Evolutionary conservation across 768 basidiomycete species (phyloP).

Genomic region (Boletellus ananiceps): DNA sequence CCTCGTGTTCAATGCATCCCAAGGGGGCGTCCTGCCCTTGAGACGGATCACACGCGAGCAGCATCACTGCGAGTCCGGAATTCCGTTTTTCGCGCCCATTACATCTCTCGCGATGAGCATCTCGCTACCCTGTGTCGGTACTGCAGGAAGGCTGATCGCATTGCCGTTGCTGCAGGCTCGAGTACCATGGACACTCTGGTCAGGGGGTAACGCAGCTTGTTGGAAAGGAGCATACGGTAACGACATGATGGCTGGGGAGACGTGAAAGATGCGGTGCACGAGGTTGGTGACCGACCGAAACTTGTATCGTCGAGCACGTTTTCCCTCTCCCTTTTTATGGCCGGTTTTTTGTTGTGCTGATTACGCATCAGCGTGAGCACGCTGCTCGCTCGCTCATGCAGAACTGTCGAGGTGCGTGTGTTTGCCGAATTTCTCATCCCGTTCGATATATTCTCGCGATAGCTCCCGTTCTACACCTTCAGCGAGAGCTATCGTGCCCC

Average conservation of each 20-base stretch:
- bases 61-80: too few relatives aligned
- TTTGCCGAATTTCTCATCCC: slow-evolving; percentile 57
- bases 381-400: slow-evolving; percentile 69
- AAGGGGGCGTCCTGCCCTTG: too few relatives aligned
- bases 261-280: slow-evolving; percentile 34
- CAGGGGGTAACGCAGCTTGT: slow-evolving; percentile 34
- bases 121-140: slow-evolving; percentile 54
- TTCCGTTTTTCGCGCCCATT: too few relatives aligned
- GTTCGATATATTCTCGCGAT: slow-evolving; percentile 77
- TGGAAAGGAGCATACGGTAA: slow-evolving; percentile 44
- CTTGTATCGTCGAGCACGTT: slow-evolving; percentile 13
- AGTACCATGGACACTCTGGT: slow-evolving; percentile 24
- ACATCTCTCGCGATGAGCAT: slow-evolving; percentile 14
- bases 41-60: too few relatives aligned
- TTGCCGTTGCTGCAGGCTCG: slow-evolving; percentile 22
- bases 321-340: not conserved
- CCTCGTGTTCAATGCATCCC: too few relatives aligned
- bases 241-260: slow-evolving; percentile 51
- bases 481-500: slow-evolving; percentile 76
- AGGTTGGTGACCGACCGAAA: slow-evolving; percentile 6
- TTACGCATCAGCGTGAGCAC: not conserved
- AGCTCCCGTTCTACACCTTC: slow-evolving; percentile 76
- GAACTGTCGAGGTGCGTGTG: slow-evolving; percentile 74
- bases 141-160: slow-evolving; percentile 34
- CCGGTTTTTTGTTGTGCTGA: not conserved